Evolutionary conservation across 2,329 filamentous ascomycete species (phyloP), one percentile per base, ranked within the genome.

Genomic region (Lizonia empirigonia): DNA sequence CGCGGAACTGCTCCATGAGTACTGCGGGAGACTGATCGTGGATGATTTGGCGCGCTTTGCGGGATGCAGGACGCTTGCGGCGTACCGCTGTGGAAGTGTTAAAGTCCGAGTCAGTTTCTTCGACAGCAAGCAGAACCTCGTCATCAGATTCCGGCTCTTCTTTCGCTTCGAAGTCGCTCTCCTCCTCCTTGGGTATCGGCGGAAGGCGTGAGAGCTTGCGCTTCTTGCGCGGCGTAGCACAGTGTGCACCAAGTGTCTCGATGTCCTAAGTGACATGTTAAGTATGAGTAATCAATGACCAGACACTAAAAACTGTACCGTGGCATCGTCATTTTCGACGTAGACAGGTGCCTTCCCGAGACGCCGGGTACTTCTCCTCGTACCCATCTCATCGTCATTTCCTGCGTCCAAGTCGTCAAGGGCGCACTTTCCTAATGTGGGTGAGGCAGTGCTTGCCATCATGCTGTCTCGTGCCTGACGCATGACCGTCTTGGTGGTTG

Each of bases 161-260:
- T 9, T 50, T 51, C 19, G 34, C 41, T 5, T 55, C 38, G 22
- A 62, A 65, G 6, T 65, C 59, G 29, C 55, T 59, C 37, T 64
- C 59, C 2, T 60, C 54, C 3, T 48, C 30, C 5, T 51, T 44
- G 20, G 50, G 44, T 4, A 29, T 32, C 1, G 37, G 16, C 2
- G 44, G 44, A 4, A 49, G 23, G 15, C 37, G 51, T 7, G 29
- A 35, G 4, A 49, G 32, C 33, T 53, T 60, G 24, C 46, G 51
- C 29, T 53, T 58, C 51, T 63, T 63, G 10, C 42, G 24, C 5
- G 48, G 50, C 2, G 57, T 51, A 7, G 40, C 4, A 13, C 48
- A 35, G 19, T 24, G 37, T 10, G 45, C 40, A 18, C 52, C 45
- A 15, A 33, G 29, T 4, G 32, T 29, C 7, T 60, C 50, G 1